Percentiles rank a stretch among this genome's conserved stretches.
phyloP scores from a whole-genome alignment of 1,139 yeast species.

The Candida tropicalis region DNA sequence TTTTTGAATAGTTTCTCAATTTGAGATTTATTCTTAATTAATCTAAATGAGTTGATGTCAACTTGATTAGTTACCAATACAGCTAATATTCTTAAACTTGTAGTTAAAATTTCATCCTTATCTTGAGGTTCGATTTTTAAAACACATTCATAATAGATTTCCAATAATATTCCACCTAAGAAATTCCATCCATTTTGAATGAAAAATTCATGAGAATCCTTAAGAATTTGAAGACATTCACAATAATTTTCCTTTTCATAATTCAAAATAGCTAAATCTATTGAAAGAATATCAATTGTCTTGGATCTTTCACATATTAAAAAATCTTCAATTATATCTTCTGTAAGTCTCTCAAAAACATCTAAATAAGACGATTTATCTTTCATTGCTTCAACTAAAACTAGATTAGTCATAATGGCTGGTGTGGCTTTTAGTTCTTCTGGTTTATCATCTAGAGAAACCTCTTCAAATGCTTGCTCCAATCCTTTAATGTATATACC shows the following conservation, averaged over 20 bases:
- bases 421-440: neutral
- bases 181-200: constrained; percentile 71
- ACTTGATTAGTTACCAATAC: constrained; percentile 24
- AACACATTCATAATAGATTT: constrained; percentile 70
- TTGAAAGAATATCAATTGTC: constrained; percentile 71
- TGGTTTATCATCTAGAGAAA: constrained; percentile 19
- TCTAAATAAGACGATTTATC: constrained; percentile 22
- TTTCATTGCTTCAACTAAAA: constrained; percentile 7
- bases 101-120: constrained; percentile 27
- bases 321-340: constrained; percentile 47
- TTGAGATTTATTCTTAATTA: constrained; percentile 24
- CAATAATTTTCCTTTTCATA: constrained; percentile 60
- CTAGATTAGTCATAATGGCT: constrained; percentile 2
- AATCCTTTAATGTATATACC: constrained; percentile 37
- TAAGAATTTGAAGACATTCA: constrained; percentile 63
- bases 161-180: constrained; percentile 66
- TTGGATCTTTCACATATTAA: constrained; percentile 54
- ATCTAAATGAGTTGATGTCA: constrained; percentile 35
- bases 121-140: constrained; percentile 38
- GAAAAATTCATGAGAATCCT: constrained; percentile 70
- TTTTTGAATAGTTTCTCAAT: constrained; percentile 26
- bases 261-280: constrained; percentile 78
- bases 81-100: constrained; percentile 39
- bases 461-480: constrained; percentile 26
- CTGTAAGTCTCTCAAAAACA: constrained; percentile 42